Conservation (phyloP, 2,329 filamentous ascomycete species). For the Gliomastix tumulicola region DNA sequence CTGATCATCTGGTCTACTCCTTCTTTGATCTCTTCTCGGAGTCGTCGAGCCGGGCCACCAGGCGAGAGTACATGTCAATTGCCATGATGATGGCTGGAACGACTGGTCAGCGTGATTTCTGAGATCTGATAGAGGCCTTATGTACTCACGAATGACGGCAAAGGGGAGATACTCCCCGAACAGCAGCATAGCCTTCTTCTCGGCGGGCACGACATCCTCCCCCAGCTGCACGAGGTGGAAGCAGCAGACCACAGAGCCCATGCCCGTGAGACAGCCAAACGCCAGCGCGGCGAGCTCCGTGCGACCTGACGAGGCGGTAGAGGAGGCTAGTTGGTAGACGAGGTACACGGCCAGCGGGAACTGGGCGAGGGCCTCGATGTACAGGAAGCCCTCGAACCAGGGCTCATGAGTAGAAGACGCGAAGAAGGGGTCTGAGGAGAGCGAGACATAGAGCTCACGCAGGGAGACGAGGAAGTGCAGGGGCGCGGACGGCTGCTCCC, state of each 20-base stretch:
- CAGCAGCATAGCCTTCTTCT: conserved; percentile 37
- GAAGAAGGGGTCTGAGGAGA: conserved; percentile 48
- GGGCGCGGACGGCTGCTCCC: conserved; percentile 29
- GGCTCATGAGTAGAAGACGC: conserved; percentile 23
- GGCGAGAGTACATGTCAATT: conserved; percentile 46
- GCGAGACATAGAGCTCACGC: conserved; percentile 36
- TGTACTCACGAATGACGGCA: conserved; percentile 42
- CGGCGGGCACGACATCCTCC: conserved; percentile 29
- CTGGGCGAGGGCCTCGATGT: conserved; percentile 41
- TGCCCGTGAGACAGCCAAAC: conserved; percentile 42
- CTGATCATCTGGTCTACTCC: too few relatives aligned
- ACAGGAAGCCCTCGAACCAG: conserved; percentile 45
- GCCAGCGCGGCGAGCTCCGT: conserved; percentile 43
- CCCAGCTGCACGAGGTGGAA: conserved; percentile 44
- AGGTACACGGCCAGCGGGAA: conserved; percentile 44
- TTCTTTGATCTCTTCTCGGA: conserved; percentile 29
- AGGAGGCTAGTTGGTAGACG: conserved; percentile 26
- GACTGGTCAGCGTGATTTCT: too few relatives aligned
- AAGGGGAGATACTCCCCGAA: conserved; percentile 45
- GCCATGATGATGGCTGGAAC: conserved; percentile 40
- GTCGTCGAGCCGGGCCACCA: conserved; percentile 33
- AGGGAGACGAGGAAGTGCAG: conserved; percentile 39
- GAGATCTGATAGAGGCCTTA: neutral
- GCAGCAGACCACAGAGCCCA: conserved; percentile 45
- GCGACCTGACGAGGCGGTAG: conserved; percentile 8